These are phyloP conservation scores for Urochloa ruziziensis DNA, from an alignment of 176 grass and related monocot species.

Conservation along the genomic window DNA sequence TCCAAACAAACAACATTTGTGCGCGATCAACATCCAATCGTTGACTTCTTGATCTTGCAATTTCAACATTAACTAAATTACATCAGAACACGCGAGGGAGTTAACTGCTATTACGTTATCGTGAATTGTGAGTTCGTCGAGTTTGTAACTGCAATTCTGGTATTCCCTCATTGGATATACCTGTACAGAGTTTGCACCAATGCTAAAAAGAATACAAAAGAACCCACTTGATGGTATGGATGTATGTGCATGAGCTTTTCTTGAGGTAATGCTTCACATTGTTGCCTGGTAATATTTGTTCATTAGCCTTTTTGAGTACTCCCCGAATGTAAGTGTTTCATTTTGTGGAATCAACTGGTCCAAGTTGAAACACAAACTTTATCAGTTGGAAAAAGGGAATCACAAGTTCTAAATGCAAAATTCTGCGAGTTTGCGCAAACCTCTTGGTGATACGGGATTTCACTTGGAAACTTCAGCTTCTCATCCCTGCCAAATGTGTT, in stretches of 20 bases:
- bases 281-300: conserved; percentile 68
- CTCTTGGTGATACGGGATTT: conserved; percentile 78
- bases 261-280: conserved; percentile 10
- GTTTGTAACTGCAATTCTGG: neutral
- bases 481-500: conserved; percentile 61
- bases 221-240: neutral
- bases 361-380: neutral
- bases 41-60: neutral
- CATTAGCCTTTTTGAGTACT: conserved; percentile 74
- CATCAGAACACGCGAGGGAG: neutral
- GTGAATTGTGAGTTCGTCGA: neutral
- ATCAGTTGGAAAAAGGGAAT: neutral
- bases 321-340: conserved; percentile 74
- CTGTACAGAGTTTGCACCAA: neutral
- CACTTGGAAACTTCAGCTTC: conserved; percentile 59
- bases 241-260: neutral
- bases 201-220: neutral
- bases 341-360: conserved; percentile 72
- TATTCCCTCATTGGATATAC: neutral
- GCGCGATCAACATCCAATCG: neutral
- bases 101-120: neutral
- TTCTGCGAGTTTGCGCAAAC: conserved; percentile 31
- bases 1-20: neutral
- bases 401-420: neutral
- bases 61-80: neutral